phyloP scores from a whole-genome alignment of 73 alveolate genomes.

The Tetrahymena borealis region DNA sequence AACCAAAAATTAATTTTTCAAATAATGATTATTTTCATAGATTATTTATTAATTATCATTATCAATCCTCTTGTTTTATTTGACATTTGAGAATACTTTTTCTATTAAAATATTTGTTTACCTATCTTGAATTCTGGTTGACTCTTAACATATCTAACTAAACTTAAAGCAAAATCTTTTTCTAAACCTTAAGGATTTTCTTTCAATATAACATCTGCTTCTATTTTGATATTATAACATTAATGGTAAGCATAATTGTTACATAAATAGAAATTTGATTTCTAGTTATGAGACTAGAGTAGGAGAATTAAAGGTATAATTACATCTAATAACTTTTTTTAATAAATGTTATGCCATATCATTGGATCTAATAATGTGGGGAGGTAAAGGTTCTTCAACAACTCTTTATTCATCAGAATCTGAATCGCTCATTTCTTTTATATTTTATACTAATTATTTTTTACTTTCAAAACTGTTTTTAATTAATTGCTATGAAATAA shows the following conservation, averaged over 20 bases:
- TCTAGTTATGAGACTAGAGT: not conserved
- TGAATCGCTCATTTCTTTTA: conserved; percentile 26
- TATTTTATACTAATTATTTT: not conserved
- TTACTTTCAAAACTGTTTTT: not conserved
- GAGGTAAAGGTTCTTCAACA: conserved; percentile 11
- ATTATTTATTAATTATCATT: too few species aligned
- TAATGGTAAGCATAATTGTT: not conserved
- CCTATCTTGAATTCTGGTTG: conserved; percentile 21
- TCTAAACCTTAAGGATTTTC: conserved; percentile 27
- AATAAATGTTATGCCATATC: conserved; percentile 10
- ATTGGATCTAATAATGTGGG: conserved; percentile 5
- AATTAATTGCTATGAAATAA: not conserved
- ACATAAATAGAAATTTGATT: not conserved
- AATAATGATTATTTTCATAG: too few species aligned
- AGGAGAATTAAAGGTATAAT: not conserved
- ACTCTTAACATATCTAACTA: conserved; percentile 17
- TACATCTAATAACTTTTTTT: conserved; percentile 29
- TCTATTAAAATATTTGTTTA: not conserved
- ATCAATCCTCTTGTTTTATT: too few species aligned
- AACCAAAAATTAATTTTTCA: too few species aligned
- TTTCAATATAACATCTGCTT: conserved; percentile 2
- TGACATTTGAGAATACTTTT: too few species aligned
- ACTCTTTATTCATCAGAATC: conserved; percentile 18
- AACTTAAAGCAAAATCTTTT: conserved; percentile 34
- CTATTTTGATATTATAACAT: not conserved